Conservation (phyloP, 495 filamentous ascomycete species). For the Hypoxylon trugodes region DNA sequence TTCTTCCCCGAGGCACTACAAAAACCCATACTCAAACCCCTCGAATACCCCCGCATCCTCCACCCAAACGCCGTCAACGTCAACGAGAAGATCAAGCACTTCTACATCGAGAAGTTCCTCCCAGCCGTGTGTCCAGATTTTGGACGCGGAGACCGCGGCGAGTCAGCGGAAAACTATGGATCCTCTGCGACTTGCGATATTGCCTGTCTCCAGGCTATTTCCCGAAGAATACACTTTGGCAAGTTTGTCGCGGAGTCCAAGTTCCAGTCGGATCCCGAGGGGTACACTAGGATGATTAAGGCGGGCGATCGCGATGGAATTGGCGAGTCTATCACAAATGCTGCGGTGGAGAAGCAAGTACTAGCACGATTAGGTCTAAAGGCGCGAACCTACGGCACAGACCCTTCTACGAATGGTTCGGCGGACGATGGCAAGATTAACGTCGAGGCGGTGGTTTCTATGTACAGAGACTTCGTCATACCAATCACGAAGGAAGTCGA, state of each 20-base stretch:
- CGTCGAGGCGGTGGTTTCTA: slow-evolving; percentile 87
- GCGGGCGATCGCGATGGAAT: slow-evolving; percentile 81
- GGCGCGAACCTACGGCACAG: slow-evolving; percentile 93
- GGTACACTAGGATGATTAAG: slow-evolving; percentile 81
- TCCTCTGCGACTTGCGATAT: slow-evolving; percentile 93
- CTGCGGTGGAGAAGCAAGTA: slow-evolving; percentile 89
- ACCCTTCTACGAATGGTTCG: slow-evolving; percentile 70
- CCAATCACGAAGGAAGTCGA: slow-evolving; percentile 97
- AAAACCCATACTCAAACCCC: slow-evolving; percentile 82
- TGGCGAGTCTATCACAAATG: slow-evolving; percentile 88
- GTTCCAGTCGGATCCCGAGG: slow-evolving; percentile 83
- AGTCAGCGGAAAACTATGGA: slow-evolving; percentile 93
- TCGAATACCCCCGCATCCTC: slow-evolving; percentile 91
- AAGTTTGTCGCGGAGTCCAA: slow-evolving; percentile 99
- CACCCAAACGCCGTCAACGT: slow-evolving; percentile 92
- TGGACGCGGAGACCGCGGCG: slow-evolving; percentile 78
- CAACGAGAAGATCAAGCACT: slow-evolving; percentile 84
- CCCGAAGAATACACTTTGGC: slow-evolving; percentile 93
- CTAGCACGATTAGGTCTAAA: slow-evolving; percentile 87
- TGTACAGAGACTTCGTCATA: slow-evolving; percentile 97
- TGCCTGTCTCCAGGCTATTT: slow-evolving; percentile 87
- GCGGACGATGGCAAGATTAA: slow-evolving; percentile 74
- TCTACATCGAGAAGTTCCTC: slow-evolving; percentile 84
- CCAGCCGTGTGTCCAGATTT: slow-evolving; percentile 80
- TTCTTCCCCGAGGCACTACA: slow-evolving; percentile 91